A percentile compares a stretch with the other conserved stretches of the same genome.
These are phyloP conservation scores for Colletotrichum sp. DNA, from an alignment of 2,329 filamentous ascomycete species.

Conservation along the genomic window DNA sequence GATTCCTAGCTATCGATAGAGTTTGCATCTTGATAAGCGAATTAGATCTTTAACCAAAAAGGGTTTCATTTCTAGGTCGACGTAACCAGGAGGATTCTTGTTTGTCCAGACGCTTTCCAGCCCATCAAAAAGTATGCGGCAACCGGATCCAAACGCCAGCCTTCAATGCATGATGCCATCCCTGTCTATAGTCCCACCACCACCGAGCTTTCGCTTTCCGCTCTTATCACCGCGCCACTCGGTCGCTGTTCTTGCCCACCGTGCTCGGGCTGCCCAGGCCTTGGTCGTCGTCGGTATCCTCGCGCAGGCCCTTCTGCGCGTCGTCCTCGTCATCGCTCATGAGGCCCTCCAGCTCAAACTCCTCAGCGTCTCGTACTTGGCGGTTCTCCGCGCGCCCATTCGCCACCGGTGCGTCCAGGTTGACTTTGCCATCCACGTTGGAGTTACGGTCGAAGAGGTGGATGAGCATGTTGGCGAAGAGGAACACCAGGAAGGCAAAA, in stretches of 20 bases:
- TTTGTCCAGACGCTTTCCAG: constrained; percentile 1
- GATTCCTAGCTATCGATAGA: not conserved
- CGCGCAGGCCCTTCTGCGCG: constrained; percentile 56
- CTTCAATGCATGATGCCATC: constrained; percentile 9
- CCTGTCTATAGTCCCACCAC: constrained; percentile 2
- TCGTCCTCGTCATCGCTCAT: constrained; percentile 82
- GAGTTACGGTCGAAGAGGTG: constrained; percentile 76
- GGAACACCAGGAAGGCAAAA: constrained; percentile 86
- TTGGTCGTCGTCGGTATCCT: constrained; percentile 72
- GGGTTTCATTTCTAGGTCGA: not conserved
- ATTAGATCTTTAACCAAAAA: not conserved
- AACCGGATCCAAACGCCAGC: constrained; percentile 14
- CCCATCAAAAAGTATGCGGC: not conserved
- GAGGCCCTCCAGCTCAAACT: constrained; percentile 84
- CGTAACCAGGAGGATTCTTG: constrained; percentile 1
- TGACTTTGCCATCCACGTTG: constrained; percentile 42
- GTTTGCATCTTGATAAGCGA: not conserved
- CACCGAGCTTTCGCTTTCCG: not conserved
- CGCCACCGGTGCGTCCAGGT: constrained; percentile 31
- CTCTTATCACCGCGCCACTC: constrained; percentile 25
- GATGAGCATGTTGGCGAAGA: constrained; percentile 88
- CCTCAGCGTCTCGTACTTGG: constrained; percentile 76
- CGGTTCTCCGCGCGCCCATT: constrained; percentile 50
- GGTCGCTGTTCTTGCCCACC: constrained; percentile 49
- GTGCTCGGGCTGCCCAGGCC: constrained; percentile 39